Percentiles rank a stretch among this genome's conserved stretches.
Conservation (phyloP, 345 rosid species). For the Psidium friedrichsthalianum region DNA sequence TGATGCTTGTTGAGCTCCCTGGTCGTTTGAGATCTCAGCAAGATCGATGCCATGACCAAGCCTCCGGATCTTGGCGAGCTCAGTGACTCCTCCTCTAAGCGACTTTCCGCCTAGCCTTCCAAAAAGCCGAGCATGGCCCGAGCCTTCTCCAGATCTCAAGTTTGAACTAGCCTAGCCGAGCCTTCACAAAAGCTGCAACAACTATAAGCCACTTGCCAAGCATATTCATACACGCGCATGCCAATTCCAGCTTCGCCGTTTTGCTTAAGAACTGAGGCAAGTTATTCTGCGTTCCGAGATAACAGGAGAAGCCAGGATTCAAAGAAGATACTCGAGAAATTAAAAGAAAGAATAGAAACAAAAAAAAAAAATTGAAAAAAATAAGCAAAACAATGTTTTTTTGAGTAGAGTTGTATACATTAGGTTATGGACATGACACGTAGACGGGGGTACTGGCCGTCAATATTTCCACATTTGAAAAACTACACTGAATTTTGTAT, state of each 20-base stretch:
- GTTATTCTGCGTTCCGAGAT: too few species aligned
- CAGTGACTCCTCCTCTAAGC: background rate
- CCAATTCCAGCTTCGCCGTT: background rate
- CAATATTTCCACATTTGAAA: rapidly evolving
- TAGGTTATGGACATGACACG: too few species aligned
- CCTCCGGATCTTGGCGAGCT: background rate
- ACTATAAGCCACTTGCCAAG: background rate
- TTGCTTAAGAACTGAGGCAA: too few species aligned
- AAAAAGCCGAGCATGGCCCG: background rate
- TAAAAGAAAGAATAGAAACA: too few species aligned
- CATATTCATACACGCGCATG: background rate
- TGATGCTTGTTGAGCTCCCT: background rate
- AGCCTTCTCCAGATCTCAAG: background rate
- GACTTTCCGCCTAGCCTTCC: background rate
- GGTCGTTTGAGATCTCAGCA: background rate
- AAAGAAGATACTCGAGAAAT: too few species aligned
- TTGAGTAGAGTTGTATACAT: too few species aligned
- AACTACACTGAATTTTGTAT: background rate
- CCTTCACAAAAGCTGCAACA: background rate
- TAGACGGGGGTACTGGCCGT: too few species aligned
- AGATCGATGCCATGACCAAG: background rate
- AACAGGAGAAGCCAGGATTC: too few species aligned
- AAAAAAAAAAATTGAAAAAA: too few species aligned
- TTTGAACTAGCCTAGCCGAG: background rate
- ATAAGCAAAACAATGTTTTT: too few species aligned